Conservation (phyloP, 768 basidiomycete species). For the Suillus sp. region DNA sequence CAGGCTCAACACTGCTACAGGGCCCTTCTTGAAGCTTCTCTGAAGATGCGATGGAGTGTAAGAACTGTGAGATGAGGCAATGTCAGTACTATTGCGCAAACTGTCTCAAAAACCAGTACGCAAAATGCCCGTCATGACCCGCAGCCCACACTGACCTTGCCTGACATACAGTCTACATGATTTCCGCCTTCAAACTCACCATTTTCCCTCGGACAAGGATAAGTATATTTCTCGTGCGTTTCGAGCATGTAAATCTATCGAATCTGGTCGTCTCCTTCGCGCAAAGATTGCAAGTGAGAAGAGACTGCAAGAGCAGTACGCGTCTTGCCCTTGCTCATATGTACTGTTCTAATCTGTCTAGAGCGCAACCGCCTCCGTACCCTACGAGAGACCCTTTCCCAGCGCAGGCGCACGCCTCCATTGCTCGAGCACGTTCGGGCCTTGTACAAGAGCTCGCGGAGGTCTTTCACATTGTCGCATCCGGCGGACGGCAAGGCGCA, state of each 20-base stretch:
- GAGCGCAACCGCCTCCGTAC: constrained; percentile 65
- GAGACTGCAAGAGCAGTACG: constrained; percentile 66
- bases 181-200: constrained; percentile 57
- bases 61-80: constrained; percentile 70
- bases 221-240: constrained; percentile 57
- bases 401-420: constrained; percentile 61
- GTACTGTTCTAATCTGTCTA: constrained; percentile 22
- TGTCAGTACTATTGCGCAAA: constrained; percentile 74
- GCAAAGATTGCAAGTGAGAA: constrained; percentile 53
- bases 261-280: constrained; percentile 46
- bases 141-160: constrained; percentile 2
- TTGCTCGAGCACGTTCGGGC: constrained; percentile 68
- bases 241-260: constrained; percentile 47
- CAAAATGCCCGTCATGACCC: constrained; percentile 12
- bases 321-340: constrained; percentile 10
- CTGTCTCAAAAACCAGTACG: constrained; percentile 69
- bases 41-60: constrained; percentile 64
- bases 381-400: constrained; percentile 60
- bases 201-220: constrained; percentile 59
- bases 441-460: constrained; percentile 83
- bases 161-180: constrained; percentile 47
- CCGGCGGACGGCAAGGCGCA: constrained; percentile 71
- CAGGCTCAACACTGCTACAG: no score
- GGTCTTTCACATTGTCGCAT: constrained; percentile 81
- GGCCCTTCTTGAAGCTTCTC: not conserved